Conservation (phyloP, 1,139 yeast species). For the Blastobotrys aristatus region DNA sequence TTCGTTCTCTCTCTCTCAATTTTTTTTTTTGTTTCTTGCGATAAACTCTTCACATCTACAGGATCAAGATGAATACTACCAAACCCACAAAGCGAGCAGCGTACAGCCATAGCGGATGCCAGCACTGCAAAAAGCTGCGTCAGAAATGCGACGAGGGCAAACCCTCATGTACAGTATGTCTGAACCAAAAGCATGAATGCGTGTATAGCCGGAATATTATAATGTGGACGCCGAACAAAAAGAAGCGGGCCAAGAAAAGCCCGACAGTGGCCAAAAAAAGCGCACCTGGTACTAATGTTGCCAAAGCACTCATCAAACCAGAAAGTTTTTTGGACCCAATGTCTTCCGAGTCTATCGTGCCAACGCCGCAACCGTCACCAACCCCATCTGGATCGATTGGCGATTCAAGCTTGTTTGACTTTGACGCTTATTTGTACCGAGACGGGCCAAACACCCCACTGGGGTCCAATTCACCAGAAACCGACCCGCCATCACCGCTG, state of each 20-base stretch:
- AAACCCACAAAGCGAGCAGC: conserved; percentile 8
- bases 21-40: neutral
- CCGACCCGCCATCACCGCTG: conserved; percentile 12
- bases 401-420: neutral
- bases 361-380: neutral
- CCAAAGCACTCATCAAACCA: too few species aligned
- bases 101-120: conserved; percentile 31
- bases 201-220: conserved; percentile 22
- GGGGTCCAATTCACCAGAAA: neutral
- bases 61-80: neutral
- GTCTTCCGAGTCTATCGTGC: too few species aligned
- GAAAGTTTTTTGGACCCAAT: neutral
- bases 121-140: conserved; percentile 35
- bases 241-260: neutral
- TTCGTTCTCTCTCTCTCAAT: neutral
- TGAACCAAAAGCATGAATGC: conserved; percentile 34
- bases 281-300: too few species aligned
- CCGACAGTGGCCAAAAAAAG: neutral
- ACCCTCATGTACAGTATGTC: conserved; percentile 42
- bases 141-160: conserved; percentile 45
- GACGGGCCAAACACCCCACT: neutral
- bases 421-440: neutral
- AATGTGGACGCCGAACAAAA: conserved; percentile 12
- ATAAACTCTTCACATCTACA: neutral
- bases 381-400: neutral